Percentiles rank a stretch among this genome's conserved stretches.
phyloP scores from a whole-genome alignment of 2,329 filamentous ascomycete species.

The Fusarium praegraminearum region DNA sequence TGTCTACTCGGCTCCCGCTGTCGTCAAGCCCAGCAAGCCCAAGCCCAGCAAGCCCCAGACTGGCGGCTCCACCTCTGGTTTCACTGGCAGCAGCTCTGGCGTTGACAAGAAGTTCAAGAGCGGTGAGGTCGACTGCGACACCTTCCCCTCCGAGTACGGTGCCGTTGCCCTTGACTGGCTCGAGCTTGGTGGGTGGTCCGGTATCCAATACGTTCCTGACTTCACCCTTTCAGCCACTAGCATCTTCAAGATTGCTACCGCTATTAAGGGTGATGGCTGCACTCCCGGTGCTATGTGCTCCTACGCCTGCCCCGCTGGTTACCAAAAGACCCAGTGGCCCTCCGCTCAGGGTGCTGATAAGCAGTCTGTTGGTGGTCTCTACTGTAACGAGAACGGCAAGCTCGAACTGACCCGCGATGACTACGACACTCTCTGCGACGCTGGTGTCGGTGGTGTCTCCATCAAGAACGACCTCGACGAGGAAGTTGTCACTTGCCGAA shows the following conservation, averaged over 20 bases:
- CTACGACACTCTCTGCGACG: constrained; percentile 79
- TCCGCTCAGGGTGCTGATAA: constrained; percentile 78
- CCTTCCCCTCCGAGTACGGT: constrained; percentile 86
- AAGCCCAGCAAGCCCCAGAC: constrained; percentile 31
- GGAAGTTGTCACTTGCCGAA: constrained; percentile 85
- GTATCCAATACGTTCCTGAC: constrained; percentile 75
- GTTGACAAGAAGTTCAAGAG: constrained; percentile 79
- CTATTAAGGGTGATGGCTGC: constrained; percentile 71
- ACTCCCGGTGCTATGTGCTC: constrained; percentile 80
- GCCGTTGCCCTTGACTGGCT: constrained; percentile 78
- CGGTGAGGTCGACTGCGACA: constrained; percentile 75
- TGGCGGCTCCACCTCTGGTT: constrained; percentile 44
- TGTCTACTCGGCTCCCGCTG: constrained; percentile 33
- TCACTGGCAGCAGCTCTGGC: constrained; percentile 58
- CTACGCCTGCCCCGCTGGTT: constrained; percentile 91
- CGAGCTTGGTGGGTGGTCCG: constrained; percentile 79
- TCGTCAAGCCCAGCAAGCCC: constrained; percentile 46
- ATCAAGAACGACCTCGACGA: constrained; percentile 79
- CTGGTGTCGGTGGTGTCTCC: constrained; percentile 75
- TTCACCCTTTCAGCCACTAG: constrained; percentile 62
- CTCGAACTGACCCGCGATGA: constrained; percentile 79
- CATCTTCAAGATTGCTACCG: constrained; percentile 75
- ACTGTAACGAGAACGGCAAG: constrained; percentile 79
- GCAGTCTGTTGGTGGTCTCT: constrained; percentile 89
- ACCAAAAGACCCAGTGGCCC: constrained; percentile 94